These are phyloP conservation scores for Diospyros kaki DNA, from an alignment of 148 eudicot genomes.

Conservation along the genomic window DNA sequence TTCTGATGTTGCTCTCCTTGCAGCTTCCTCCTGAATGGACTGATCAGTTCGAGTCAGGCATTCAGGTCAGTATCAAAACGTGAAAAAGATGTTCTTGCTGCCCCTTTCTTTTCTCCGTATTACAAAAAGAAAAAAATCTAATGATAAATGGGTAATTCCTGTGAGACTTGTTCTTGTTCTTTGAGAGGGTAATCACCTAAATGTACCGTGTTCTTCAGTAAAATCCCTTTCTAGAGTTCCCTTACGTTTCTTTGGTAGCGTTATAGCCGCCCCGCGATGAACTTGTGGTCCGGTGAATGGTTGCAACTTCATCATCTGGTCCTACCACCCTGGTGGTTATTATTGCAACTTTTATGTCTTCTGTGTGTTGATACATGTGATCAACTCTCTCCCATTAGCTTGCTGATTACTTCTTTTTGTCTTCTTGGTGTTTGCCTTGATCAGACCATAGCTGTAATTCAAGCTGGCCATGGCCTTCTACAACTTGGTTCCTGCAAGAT, in stretches of 20 bases:
- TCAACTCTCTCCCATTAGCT: no score
- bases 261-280: no score
- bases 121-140: no score
- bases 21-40: constrained; percentile 98
- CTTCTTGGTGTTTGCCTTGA: not conserved
- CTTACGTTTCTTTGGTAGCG: not conserved
- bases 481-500: constrained; percentile 98
- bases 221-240: not conserved
- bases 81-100: not conserved
- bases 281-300: no score
- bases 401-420: not conserved
- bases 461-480: constrained; percentile 98
- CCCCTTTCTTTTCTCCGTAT: not conserved
- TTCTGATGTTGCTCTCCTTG: constrained; percentile 1
- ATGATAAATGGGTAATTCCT: no score
- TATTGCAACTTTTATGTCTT: no score
- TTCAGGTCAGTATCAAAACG: constrained; percentile 58
- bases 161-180: not conserved
- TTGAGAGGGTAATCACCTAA: not conserved
- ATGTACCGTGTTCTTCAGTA: no score
- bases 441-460: constrained; percentile 98
- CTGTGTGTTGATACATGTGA: no score
- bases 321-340: no score
- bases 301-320: no score
- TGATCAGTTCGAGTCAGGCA: constrained; percentile 95